Percentiles rank a stretch among this genome's conserved stretches.
These are phyloP conservation scores for Fusarium sp. DNA, from an alignment of 2,329 filamentous ascomycete species.

Conservation along the genomic window DNA sequence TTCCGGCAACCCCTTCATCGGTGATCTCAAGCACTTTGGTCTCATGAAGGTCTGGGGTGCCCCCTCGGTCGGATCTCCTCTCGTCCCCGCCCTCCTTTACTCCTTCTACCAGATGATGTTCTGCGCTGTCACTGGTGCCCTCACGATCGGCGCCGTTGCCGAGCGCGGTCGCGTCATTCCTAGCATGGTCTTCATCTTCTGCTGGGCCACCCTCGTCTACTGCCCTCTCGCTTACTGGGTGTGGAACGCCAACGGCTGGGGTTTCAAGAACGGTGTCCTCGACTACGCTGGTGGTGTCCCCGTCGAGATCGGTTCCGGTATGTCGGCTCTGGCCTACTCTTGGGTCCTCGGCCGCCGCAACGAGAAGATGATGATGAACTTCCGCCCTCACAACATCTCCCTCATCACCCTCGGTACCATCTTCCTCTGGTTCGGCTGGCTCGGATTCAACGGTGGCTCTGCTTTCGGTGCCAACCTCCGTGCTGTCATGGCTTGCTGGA, in stretches of 20 bases:
- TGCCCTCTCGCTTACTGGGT: slow-evolving; percentile 97
- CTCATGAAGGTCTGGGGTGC: slow-evolving; percentile 84
- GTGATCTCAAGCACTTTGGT: slow-evolving; percentile 89
- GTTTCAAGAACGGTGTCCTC: slow-evolving; percentile 87
- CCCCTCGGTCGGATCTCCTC: slow-evolving; percentile 88
- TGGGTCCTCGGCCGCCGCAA: slow-evolving; percentile 95
- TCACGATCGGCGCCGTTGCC: slow-evolving; percentile 90
- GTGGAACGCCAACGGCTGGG: slow-evolving; percentile 97
- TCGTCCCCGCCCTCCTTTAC: slow-evolving; percentile 91
- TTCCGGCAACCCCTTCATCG: slow-evolving; percentile 90
- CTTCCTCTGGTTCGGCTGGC: slow-evolving; percentile 98
- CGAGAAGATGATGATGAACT: slow-evolving; percentile 99
- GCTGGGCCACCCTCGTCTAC: slow-evolving; percentile 98
- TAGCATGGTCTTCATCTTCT: slow-evolving; percentile 94
- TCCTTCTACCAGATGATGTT: slow-evolving; percentile 99
- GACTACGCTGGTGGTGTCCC: slow-evolving; percentile 97
- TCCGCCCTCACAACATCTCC: slow-evolving; percentile 98
- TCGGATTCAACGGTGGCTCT: slow-evolving; percentile 98
- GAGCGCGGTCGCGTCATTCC: slow-evolving; percentile 94
- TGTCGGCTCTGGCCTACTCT: slow-evolving; percentile 94
- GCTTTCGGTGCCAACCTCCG: slow-evolving; percentile 94
- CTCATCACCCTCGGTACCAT: slow-evolving; percentile 95
- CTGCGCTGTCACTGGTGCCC: slow-evolving; percentile 90
- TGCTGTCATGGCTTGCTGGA: slow-evolving; percentile 97
- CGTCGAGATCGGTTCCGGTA: slow-evolving; percentile 95